A percentile compares a stretch with the other conserved stretches of the same genome.
phyloP scores from a whole-genome alignment of 441 rosid genomes.

The Gossypium trilobum region DNA sequence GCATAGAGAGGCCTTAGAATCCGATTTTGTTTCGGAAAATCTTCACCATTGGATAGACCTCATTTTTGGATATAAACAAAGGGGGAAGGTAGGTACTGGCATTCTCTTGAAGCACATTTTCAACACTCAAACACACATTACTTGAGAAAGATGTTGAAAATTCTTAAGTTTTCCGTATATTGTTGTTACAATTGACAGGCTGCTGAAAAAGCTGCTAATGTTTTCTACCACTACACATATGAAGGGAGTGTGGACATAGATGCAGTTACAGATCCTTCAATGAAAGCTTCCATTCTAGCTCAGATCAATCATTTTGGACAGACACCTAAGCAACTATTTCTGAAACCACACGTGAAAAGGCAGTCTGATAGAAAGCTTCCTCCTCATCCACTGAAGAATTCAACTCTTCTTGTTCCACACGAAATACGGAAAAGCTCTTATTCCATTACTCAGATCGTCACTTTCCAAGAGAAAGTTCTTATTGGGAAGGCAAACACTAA shows the following conservation, averaged over 20 bases:
- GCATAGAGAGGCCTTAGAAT: constrained; percentile 97
- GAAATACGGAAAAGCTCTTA: constrained; percentile 71
- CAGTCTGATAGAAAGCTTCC: constrained; percentile 63
- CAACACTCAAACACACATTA: background rate
- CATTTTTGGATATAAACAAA: constrained; percentile 93
- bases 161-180: constrained; percentile 2
- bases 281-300: constrained; percentile 81
- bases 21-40: constrained; percentile 91
- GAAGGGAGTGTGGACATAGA: constrained; percentile 83
- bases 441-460: constrained; percentile 71
- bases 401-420: constrained; percentile 72
- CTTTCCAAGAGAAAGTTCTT: constrained; percentile 71
- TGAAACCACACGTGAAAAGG: constrained; percentile 61
- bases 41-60: constrained; percentile 99
- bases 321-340: constrained; percentile 78
- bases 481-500: constrained; percentile 59
- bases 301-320: constrained; percentile 84
- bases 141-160: background rate
- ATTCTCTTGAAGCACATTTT: constrained; percentile 13
- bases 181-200: constrained; percentile 45
- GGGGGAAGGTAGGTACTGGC: constrained; percentile 71
- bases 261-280: constrained; percentile 69
- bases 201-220: constrained; percentile 76
- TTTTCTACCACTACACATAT: constrained; percentile 87
- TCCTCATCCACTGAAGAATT: constrained; percentile 78